Conservation (phyloP, 1,139 yeast genomes). For the Candida sanyaensis region DNA sequence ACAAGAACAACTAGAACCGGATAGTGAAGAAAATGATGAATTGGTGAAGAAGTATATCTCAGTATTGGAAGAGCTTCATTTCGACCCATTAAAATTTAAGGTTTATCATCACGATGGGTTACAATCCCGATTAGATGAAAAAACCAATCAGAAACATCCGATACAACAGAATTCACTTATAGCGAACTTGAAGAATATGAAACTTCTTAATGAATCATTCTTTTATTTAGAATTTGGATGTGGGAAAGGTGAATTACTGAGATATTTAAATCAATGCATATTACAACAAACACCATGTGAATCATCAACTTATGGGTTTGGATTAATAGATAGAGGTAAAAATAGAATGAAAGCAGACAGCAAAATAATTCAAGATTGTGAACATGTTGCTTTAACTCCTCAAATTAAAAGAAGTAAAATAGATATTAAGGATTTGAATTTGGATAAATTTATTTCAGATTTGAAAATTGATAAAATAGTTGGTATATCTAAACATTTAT, state of each 20-base stretch:
- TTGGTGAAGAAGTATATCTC: constrained; percentile 31
- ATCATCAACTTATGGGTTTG: constrained; percentile 40
- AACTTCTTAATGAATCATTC: constrained; percentile 35
- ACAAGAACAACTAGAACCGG: constrained; percentile 2
- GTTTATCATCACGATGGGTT: constrained; percentile 31
- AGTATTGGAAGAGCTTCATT: constrained; percentile 22
- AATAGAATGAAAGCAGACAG: constrained; percentile 78
- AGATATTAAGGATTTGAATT: constrained; percentile 75
- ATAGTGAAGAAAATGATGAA: constrained; percentile 14
- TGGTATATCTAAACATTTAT: constrained; percentile 82
- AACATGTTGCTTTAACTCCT: constrained; percentile 23
- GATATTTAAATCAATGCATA: constrained; percentile 61
- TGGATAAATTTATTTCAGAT: constrained; percentile 47
- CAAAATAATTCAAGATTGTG: constrained; percentile 59
- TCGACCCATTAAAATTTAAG: constrained; percentile 12
- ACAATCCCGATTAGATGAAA: constrained; percentile 39
- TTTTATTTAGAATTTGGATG: constrained; percentile 82
- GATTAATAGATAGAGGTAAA: constrained; percentile 75
- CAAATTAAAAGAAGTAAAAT: constrained; percentile 56
- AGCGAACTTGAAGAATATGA: constrained; percentile 58
- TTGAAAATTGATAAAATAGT: constrained; percentile 31
- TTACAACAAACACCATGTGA: constrained; percentile 18
- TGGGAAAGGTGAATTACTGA: constrained; percentile 82
- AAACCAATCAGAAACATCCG: constrained; percentile 72
- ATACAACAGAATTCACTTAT: constrained; percentile 80